Percentiles rank a stretch among this genome's conserved stretches.
These are phyloP conservation scores for Phytophthora cactorum DNA, from an alignment of 352 stramenopile genomes.

Conservation along the genomic window DNA sequence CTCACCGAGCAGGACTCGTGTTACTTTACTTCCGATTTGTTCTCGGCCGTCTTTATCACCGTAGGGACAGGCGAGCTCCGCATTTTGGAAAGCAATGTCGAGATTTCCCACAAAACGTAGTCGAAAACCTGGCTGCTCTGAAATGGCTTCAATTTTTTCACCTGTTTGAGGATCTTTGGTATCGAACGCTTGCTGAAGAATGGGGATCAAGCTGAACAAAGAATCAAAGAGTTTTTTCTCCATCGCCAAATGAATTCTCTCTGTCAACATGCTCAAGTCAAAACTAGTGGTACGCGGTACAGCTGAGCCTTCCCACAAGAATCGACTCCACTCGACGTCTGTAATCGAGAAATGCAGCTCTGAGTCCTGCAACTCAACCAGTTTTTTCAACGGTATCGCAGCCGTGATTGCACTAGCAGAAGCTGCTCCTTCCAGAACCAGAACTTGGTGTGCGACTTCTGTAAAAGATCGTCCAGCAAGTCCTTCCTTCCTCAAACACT, in stretches of 20 bases:
- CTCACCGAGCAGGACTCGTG: slow-evolving; percentile 41
- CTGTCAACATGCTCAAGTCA: slow-evolving; percentile 33
- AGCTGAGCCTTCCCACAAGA: slow-evolving; percentile 14
- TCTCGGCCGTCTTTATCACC: slow-evolving; percentile 22
- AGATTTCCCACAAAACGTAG: slow-evolving; percentile 57
- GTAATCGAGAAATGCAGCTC: slow-evolving; percentile 56
- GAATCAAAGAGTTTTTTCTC: slow-evolving; percentile 19
- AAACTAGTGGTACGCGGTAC: slow-evolving; percentile 25
- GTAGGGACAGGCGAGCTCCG: slow-evolving; percentile 44
- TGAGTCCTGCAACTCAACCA: slow-evolving; percentile 24
- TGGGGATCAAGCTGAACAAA: slow-evolving; percentile 20
- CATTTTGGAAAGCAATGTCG: slow-evolving; percentile 52
- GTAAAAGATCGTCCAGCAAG: slow-evolving; percentile 23
- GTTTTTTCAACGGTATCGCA: slow-evolving; percentile 10
- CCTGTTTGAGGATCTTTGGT: slow-evolving; percentile 30
- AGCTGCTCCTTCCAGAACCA: slow-evolving; percentile 45
- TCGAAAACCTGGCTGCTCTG: slow-evolving; percentile 33
- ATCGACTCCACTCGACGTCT: slow-evolving; percentile 44
- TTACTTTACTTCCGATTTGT: slow-evolving; percentile 34
- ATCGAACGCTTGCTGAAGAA: slow-evolving; percentile 50
- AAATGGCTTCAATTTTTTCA: not conserved
- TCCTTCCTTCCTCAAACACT: slow-evolving; percentile 19
- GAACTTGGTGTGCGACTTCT: slow-evolving; percentile 32
- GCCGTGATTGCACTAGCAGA: slow-evolving; percentile 24
- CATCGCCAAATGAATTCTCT: slow-evolving; percentile 18